phyloP scores from a whole-genome alignment of 176 grass and related monocot genomes.

The Triticum turgidum region DNA sequence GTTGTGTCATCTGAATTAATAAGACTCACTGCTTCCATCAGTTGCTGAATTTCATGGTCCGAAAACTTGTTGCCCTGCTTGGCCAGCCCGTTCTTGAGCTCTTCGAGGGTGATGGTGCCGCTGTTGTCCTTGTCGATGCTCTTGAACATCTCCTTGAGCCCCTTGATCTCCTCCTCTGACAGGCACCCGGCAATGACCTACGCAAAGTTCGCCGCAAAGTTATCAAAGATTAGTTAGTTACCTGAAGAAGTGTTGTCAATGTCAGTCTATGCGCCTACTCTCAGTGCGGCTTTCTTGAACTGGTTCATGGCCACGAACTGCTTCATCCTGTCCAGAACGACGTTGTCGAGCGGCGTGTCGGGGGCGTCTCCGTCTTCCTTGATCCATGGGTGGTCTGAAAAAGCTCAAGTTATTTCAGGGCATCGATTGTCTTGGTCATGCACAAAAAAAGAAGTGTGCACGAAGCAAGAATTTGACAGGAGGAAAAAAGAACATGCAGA shows the following conservation, averaged over 20 bases:
- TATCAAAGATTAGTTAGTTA: background rate
- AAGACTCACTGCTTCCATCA: conserved; percentile 86
- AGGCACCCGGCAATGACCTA: conserved; percentile 86
- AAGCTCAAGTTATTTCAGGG: background rate
- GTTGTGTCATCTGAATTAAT: background rate
- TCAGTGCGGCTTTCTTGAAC: conserved; percentile 85
- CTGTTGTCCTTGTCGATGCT: conserved; percentile 83
- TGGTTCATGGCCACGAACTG: conserved; percentile 88
- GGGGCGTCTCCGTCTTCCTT: conserved; percentile 90
- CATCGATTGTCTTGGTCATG: background rate
- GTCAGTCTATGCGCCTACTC: conserved; percentile 33
- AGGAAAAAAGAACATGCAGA: background rate
- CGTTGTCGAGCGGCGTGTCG: conserved; percentile 73
- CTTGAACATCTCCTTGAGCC: conserved; percentile 93
- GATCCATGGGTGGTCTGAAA: conserved; percentile 83
- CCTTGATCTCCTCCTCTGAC: conserved; percentile 86
- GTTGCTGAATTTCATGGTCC: conserved; percentile 63
- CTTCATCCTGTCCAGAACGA: conserved; percentile 77
- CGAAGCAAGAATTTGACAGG: background rate
- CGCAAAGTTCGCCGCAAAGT: background rate
- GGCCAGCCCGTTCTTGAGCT: conserved; percentile 61
- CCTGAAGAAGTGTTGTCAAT: background rate
- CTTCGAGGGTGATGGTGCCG: conserved; percentile 79
- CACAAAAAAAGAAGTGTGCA: background rate
- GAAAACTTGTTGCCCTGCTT: conserved; percentile 77